Evolutionary conservation across 2,329 filamentous ascomycete genomes (phyloP).

Genomic region (Magnaporthiopsis poae): DNA sequence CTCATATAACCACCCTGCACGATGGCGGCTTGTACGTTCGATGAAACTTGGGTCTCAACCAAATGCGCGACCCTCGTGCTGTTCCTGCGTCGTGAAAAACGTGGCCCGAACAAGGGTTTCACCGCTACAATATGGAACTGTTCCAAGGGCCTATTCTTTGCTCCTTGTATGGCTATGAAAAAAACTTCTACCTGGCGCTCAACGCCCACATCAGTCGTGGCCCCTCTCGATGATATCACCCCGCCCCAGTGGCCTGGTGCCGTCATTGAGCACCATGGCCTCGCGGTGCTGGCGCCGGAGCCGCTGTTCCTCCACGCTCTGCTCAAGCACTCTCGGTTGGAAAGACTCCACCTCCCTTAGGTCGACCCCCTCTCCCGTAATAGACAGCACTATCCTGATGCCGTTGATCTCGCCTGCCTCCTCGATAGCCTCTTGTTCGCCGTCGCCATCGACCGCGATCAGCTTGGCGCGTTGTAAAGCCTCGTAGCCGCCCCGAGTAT

Average conservation of each 20-base stretch:
- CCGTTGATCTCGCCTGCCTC: conserved; percentile 14
- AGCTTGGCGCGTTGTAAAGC: conserved; percentile 42
- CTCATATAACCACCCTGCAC: not conserved
- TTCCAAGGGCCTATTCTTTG: not conserved
- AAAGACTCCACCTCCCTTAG: conserved; percentile 10
- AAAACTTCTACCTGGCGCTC: not conserved
- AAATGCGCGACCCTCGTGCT: not conserved
- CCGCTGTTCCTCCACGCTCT: conserved; percentile 58
- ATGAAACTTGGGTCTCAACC: not conserved
- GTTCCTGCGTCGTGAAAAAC: not conserved
- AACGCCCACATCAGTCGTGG: conserved; percentile 23
- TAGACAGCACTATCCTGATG: conserved; percentile 24
- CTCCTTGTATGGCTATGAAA: not conserved
- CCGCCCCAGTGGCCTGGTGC: conserved; percentile 61
- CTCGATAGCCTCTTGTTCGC: conserved; percentile 8
- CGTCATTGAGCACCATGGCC: conserved; percentile 84
- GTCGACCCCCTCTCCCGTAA: conserved; percentile 15
- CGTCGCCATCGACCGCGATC: conserved; percentile 25
- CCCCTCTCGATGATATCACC: conserved; percentile 70
- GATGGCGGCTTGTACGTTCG: not conserved
- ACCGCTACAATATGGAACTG: not conserved
- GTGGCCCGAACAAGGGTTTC: too few relatives aligned
- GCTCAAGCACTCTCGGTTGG: conserved; percentile 34
- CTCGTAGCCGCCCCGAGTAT: conserved; percentile 39
- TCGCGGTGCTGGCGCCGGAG: conserved; percentile 69